Conservation (phyloP, 352 stramenopile genomes). For the Pseudoperonospora humuli region DNA sequence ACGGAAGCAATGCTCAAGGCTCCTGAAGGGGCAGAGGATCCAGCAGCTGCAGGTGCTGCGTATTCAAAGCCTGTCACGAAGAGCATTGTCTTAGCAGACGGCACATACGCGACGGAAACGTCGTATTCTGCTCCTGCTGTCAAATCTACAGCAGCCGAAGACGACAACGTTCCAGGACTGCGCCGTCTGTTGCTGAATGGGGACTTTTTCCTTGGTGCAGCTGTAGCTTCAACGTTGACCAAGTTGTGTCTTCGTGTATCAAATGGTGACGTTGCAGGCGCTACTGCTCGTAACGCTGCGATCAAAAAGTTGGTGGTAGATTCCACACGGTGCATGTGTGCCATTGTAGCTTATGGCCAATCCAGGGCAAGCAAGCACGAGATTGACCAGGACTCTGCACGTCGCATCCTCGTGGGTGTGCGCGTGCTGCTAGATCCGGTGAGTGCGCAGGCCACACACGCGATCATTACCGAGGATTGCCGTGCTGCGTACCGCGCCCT, state of each 20-base stretch:
- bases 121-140: conserved; percentile 60
- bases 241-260: conserved; percentile 93
- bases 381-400: conserved; percentile 91
- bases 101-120: conserved; percentile 99
- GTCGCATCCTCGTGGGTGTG: conserved; percentile 93
- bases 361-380: conserved; percentile 74
- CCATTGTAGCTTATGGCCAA: conserved; percentile 62
- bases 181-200: conserved; percentile 87
- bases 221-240: conserved; percentile 90
- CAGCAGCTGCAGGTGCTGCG: conserved; percentile 27
- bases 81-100: conserved; percentile 97
- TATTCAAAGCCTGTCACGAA: conserved; percentile 92
- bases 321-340: conserved; percentile 65
- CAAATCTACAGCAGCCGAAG: conserved; percentile 35
- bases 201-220: conserved; percentile 96
- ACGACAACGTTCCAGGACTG: conserved; percentile 66
- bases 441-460: conserved; percentile 49
- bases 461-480: conserved; percentile 79
- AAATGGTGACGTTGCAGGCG: conserved; percentile 41
- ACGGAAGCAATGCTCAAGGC: conserved; percentile 47
- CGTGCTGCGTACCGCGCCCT: conserved; percentile 69
- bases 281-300: conserved; percentile 33
- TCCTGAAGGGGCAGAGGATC: conserved; percentile 15
- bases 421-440: conserved; percentile 91
- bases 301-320: conserved; percentile 72